phyloP scores from a whole-genome alignment of 345 rosid species.

The Aquilaria sinensis region DNA sequence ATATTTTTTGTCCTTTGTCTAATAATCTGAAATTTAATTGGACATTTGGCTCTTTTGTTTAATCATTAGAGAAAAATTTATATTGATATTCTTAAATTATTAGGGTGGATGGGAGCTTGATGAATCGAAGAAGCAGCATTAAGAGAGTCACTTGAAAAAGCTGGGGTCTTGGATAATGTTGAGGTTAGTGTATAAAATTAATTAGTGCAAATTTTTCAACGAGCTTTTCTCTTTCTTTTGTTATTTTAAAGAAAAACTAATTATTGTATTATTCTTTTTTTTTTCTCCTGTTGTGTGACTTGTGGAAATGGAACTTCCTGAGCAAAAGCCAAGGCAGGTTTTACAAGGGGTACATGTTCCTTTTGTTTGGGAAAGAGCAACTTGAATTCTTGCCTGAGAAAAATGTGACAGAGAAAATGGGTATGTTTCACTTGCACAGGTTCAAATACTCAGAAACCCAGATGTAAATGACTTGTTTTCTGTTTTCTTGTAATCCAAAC shows the following conservation, averaged over 20 bases:
- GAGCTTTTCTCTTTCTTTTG: too few species aligned
- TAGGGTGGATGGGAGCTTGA: conserved; percentile 98
- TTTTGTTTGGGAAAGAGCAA: conserved; percentile 64
- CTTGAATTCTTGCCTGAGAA: conserved; percentile 83
- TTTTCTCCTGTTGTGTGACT: conserved; percentile 32
- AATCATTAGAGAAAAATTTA: too few species aligned
- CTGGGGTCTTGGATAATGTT: conserved; percentile 72
- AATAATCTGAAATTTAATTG: conserved; percentile 2
- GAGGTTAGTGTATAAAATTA: conserved; percentile 35
- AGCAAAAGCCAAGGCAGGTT: conserved; percentile 71
- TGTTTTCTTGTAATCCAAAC: too few species aligned
- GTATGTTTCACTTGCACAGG: conserved; percentile 20
- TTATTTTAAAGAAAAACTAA: too few species aligned
- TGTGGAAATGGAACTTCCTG: conserved; percentile 75
- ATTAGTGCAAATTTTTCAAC: background rate
- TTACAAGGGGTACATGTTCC: conserved; percentile 89
- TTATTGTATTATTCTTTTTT: too few species aligned
- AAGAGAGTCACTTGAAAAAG: conserved; percentile 77
- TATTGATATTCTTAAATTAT: background rate
- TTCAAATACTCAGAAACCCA: too few species aligned
- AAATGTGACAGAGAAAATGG: conserved; percentile 58
- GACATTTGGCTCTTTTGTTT: background rate
- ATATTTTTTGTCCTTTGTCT: background rate
- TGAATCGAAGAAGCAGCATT: conserved; percentile 87
- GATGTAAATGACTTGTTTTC: too few species aligned